A percentile compares a stretch with the other conserved stretches of the same genome.
Conservation (phyloP, 2,329 filamentous ascomycete genomes). For the Fusarium sp. region DNA sequence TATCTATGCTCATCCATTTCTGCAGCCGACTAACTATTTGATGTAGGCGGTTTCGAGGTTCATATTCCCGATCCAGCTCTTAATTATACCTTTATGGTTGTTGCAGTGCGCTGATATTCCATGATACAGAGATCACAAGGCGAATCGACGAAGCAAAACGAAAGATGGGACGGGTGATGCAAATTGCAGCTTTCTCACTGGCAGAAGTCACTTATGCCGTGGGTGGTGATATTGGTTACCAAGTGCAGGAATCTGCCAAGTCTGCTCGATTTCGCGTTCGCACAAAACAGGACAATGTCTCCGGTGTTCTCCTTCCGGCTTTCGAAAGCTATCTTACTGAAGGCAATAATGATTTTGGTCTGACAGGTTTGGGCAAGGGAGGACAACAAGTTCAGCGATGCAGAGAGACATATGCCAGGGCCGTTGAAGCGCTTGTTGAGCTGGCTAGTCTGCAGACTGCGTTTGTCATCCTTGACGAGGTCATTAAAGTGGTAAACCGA, state of each 20-base stretch:
- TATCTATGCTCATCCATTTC: not conserved
- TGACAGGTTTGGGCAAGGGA: slow-evolving; percentile 96
- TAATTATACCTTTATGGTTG: slow-evolving; percentile 10
- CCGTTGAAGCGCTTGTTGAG: slow-evolving; percentile 95
- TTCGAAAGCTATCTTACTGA: slow-evolving; percentile 94
- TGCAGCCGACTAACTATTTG: slow-evolving; percentile 12
- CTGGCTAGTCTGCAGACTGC: slow-evolving; percentile 95
- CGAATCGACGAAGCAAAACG: slow-evolving; percentile 99
- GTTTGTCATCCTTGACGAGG: slow-evolving; percentile 97
- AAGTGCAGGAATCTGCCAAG: slow-evolving; percentile 96
- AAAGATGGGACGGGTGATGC: slow-evolving; percentile 99
- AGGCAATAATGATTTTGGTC: slow-evolving; percentile 92
- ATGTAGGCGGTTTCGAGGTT: slow-evolving; percentile 88
- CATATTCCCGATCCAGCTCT: slow-evolving; percentile 17
- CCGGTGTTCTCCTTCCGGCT: slow-evolving; percentile 91
- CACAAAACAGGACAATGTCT: slow-evolving; percentile 98
- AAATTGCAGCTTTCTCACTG: slow-evolving; percentile 96
- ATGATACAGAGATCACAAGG: slow-evolving; percentile 83
- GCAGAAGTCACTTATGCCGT: slow-evolving; percentile 98
- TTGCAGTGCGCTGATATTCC: slow-evolving; percentile 27
- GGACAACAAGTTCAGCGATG: slow-evolving; percentile 97
- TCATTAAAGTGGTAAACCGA: slow-evolving; percentile 98
- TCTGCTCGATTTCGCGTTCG: slow-evolving; percentile 92
- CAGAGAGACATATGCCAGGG: slow-evolving; percentile 93
- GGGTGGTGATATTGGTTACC: slow-evolving; percentile 94